Evolutionary conservation across 225 moss, liverwort and hornwort genomes (phyloP).

Genomic region (Physcomitrium patens): DNA sequence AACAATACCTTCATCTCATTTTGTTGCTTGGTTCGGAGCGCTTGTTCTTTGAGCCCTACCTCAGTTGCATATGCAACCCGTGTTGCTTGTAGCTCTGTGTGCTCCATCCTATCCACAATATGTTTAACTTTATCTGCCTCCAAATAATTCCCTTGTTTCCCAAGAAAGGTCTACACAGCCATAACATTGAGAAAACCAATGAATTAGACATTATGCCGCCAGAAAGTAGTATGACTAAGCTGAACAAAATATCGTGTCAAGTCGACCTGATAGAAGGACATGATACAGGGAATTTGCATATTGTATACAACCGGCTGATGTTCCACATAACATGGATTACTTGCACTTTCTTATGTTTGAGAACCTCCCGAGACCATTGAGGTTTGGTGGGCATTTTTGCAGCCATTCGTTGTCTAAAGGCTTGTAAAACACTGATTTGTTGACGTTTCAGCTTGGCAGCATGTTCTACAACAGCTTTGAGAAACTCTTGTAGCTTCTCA

Average conservation of each 20-base stretch:
- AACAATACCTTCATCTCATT: constrained; percentile 82
- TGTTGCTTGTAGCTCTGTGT: constrained; percentile 72
- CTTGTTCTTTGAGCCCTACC: constrained; percentile 71
- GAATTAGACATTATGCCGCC: no score
- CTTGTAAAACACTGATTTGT: constrained; percentile 89
- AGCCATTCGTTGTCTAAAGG: constrained; percentile 84
- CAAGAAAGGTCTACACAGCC: constrained; percentile 56
- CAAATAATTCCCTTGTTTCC: constrained; percentile 75
- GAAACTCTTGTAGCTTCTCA: constrained; percentile 89
- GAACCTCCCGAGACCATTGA: constrained; percentile 91
- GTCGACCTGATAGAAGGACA: neutral
- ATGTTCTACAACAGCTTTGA: constrained; percentile 93
- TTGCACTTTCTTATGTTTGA: constrained; percentile 93
- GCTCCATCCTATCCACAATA: constrained; percentile 79
- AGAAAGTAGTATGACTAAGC: no score
- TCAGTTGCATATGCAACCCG: constrained; percentile 72
- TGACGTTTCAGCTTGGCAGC: constrained; percentile 90
- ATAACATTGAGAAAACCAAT: no score
- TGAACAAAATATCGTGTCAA: no score
- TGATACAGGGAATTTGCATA: neutral
- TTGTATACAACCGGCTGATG: neutral
- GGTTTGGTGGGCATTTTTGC: constrained; percentile 85
- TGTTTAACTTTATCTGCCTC: constrained; percentile 72
- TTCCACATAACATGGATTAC: constrained; percentile 40
- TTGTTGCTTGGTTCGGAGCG: constrained; percentile 74